These are phyloP conservation scores for Durusdinium trenchii DNA, from an alignment of 73 alveolate genomes.

Conservation along the genomic window DNA sequence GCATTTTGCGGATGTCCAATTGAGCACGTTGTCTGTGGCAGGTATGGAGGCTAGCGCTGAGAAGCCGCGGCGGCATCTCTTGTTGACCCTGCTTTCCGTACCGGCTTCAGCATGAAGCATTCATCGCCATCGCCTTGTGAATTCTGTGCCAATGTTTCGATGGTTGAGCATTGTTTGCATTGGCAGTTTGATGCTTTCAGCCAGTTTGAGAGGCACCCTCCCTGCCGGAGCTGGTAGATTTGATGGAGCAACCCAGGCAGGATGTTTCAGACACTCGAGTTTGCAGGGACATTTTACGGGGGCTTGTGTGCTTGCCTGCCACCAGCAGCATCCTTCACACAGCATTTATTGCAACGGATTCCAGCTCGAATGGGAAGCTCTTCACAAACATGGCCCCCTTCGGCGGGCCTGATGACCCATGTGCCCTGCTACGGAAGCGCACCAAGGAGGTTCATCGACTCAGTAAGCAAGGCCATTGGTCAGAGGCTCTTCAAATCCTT, in stretches of 20 bases:
- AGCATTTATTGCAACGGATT: neutral
- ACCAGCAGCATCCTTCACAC: neutral
- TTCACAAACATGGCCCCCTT: neutral
- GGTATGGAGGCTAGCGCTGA: slow-evolving; percentile 66
- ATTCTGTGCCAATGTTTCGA: too few relatives aligned
- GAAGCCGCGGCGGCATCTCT: slow-evolving; percentile 10
- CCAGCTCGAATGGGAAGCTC: neutral
- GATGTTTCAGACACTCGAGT: neutral
- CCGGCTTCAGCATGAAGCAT: neutral
- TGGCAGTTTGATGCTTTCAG: too few relatives aligned
- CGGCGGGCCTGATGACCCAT: neutral
- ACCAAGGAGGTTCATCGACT: slow-evolving; percentile 14
- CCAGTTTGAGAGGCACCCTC: slow-evolving; percentile 12
- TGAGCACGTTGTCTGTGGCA: neutral
- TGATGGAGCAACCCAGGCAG: slow-evolving; percentile 16
- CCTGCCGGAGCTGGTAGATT: slow-evolving; percentile 32
- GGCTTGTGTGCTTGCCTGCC: neutral
- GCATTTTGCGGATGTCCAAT: neutral
- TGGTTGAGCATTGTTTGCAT: too few relatives aligned
- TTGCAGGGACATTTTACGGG: neutral
- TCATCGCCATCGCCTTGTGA: too few relatives aligned
- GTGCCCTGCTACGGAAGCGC: slow-evolving; percentile 49
- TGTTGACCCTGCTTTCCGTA: slow-evolving; percentile 45
- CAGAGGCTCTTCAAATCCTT: slow-evolving; percentile 3
- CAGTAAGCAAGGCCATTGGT: slow-evolving; percentile 48